phyloP scores from a whole-genome alignment of 2,329 filamentous ascomycete genomes.

The Diaporthe destruens region DNA sequence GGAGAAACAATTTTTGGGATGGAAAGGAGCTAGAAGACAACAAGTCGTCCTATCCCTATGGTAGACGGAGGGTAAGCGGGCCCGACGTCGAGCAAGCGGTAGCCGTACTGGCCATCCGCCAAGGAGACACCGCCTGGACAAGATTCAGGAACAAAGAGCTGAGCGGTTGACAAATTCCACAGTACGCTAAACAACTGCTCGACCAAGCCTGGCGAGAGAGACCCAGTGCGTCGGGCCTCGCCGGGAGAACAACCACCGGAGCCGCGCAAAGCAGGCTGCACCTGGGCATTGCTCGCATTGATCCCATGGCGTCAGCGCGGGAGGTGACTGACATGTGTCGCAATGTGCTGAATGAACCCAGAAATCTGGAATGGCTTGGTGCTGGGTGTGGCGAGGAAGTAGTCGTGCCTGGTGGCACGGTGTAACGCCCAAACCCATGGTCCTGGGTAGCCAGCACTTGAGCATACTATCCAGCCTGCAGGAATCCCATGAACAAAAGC shows the following conservation, averaged over 20 bases:
- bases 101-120: background rate
- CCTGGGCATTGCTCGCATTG: conserved; percentile 1
- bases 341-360: conserved; percentile 5
- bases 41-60: conserved; percentile 18
- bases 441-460: background rate
- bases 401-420: background rate
- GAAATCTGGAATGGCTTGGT: background rate
- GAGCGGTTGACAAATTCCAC: conserved; percentile 10
- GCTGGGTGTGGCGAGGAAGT: background rate
- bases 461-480: background rate
- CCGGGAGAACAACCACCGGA: background rate
- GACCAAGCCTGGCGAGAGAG: conserved; percentile 3
- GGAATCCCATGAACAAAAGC: background rate
- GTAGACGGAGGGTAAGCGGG: background rate
- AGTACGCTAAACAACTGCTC: background rate
- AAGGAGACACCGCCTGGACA: background rate
- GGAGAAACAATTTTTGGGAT: conserved; percentile 16
- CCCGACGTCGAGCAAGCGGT: background rate
- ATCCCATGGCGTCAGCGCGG: background rate
- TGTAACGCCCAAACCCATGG: background rate
- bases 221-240: conserved; percentile 9
- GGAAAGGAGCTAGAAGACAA: conserved; percentile 30
- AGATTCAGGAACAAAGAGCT: conserved; percentile 9
- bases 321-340: conserved; percentile 21
- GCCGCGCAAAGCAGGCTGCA: background rate